These are phyloP conservation scores for Alternaria sp. DNA, from an alignment of 2,329 filamentous ascomycete species.

Conservation along the genomic window DNA sequence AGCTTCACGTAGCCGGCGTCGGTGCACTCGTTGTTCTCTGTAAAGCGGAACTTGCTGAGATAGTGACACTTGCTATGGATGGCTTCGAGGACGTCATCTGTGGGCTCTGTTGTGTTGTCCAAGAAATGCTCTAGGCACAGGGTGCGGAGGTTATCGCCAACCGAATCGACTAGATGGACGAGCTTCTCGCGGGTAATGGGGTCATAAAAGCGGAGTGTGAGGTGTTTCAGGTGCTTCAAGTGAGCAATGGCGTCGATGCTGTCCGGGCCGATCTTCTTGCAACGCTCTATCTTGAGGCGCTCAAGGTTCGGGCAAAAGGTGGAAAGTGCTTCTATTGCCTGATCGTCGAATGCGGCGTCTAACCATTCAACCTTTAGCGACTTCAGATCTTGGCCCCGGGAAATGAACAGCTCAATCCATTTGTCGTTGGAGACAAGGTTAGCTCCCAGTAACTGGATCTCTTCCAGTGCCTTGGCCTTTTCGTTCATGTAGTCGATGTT, in stretches of 20 bases:
- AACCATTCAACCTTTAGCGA: conserved; percentile 81
- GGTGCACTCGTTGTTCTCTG: conserved; percentile 75
- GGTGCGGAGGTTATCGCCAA: conserved; percentile 74
- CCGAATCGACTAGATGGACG: conserved; percentile 63
- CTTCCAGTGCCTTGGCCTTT: conserved; percentile 71
- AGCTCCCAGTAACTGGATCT: conserved; percentile 79
- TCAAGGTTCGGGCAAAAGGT: conserved; percentile 70
- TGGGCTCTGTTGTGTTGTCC: conserved; percentile 65
- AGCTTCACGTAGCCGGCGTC: conserved; percentile 75
- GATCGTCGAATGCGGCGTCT: conserved; percentile 79
- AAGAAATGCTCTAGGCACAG: conserved; percentile 76
- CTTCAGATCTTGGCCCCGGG: conserved; percentile 69
- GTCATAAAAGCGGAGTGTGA: conserved; percentile 73
- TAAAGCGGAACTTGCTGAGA: conserved; percentile 80
- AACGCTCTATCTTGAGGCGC: conserved; percentile 81
- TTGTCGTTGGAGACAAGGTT: conserved; percentile 80
- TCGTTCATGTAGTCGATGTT: conserved; percentile 82
- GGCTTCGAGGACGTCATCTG: conserved; percentile 64
- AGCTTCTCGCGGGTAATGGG: conserved; percentile 64
- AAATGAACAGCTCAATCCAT: conserved; percentile 74
- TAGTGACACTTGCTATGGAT: conserved; percentile 73
- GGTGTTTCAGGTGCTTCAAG: conserved; percentile 70
- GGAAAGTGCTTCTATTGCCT: conserved; percentile 67
- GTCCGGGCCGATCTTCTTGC: conserved; percentile 72
- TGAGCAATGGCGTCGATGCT: conserved; percentile 70